These are phyloP conservation scores for Aspergillus japonicus DNA, from an alignment of 2,329 filamentous ascomycete genomes.

Conservation along the genomic window DNA sequence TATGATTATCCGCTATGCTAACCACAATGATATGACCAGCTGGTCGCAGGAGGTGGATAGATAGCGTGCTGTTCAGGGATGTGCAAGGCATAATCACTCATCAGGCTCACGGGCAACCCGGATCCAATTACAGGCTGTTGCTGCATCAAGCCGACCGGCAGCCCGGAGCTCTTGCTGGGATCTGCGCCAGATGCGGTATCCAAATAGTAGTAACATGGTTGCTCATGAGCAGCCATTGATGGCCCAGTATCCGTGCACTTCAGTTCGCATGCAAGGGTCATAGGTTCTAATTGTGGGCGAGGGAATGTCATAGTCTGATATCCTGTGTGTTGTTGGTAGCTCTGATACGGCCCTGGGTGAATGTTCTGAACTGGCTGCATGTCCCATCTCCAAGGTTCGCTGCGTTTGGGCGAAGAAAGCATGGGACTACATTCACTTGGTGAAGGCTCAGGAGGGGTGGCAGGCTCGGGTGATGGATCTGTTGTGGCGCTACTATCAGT, in stretches of 20 bases:
- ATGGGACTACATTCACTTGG: conserved; percentile 23
- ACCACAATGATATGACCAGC: conserved; percentile 23
- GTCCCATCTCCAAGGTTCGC: conserved; percentile 30
- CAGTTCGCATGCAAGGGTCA: conserved; percentile 14
- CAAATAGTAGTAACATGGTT: conserved; percentile 28
- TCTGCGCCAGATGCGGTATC: conserved; percentile 16
- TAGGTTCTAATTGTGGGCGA: conserved; percentile 17
- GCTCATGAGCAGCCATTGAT: conserved; percentile 16
- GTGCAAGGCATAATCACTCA: conserved; percentile 27
- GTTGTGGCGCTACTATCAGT: conserved; percentile 38
- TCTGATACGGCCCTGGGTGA: conserved; percentile 20
- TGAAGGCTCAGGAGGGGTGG: conserved; percentile 34
- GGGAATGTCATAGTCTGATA: conserved; percentile 25
- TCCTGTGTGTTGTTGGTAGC: conserved; percentile 22
- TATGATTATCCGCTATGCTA: conserved; percentile 4
- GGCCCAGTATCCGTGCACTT: conserved; percentile 15
- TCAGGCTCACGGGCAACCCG: conserved; percentile 24
- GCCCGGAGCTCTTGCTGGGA: conserved; percentile 13
- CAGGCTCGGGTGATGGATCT: conserved; percentile 40
- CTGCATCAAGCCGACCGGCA: conserved; percentile 16
- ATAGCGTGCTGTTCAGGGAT: conserved; percentile 22
- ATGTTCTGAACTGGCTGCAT: conserved; percentile 22
- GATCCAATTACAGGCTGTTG: conserved; percentile 15
- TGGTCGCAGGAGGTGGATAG: conserved; percentile 14
- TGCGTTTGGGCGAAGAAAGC: conserved; percentile 18